Evolutionary conservation across 805 yeast species (phyloP).

Genomic region (Zygosaccharomyces siamensis): DNA sequence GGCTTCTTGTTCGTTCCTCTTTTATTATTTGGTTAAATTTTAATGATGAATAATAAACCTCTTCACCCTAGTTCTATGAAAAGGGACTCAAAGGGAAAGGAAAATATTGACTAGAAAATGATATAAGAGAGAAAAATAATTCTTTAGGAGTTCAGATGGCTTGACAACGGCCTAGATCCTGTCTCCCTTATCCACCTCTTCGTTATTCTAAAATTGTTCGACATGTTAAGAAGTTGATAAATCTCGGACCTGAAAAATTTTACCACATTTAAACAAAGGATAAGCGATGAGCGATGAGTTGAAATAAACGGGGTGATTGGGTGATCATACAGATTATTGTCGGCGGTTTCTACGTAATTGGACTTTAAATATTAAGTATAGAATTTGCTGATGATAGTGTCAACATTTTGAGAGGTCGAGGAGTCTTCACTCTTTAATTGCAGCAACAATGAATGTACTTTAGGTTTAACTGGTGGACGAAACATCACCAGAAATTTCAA

Average conservation of each 20-base stretch:
- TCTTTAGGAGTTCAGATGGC: neutral
- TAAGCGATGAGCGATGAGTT: slow-evolving; percentile 1
- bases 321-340: slow-evolving; percentile 1
- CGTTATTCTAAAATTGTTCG: neutral
- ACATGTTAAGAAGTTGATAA: neutral
- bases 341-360: neutral
- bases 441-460: slow-evolving; percentile 31
- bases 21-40: too few relatives aligned
- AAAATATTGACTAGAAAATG: neutral
- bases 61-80: too few relatives aligned
- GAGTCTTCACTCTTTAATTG: slow-evolving; percentile 25
- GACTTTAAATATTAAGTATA: slow-evolving; percentile 6
- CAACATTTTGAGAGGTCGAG: slow-evolving; percentile 25
- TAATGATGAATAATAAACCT: too few relatives aligned
- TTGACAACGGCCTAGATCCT: neutral
- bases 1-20: neutral
- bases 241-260: slow-evolving; percentile 7
- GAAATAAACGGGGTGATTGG: slow-evolving; percentile 11
- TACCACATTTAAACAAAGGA: slow-evolving; percentile 1
- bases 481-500: slow-evolving; percentile 81
- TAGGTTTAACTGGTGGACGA: slow-evolving; percentile 71
- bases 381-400: slow-evolving; percentile 27
- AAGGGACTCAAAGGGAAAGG: too few relatives aligned
- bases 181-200: neutral
- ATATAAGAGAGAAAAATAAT: neutral